Evolutionary conservation across 225 moss, liverwort and hornwort species (phyloP).

Genomic region (Ulota crispa): DNA sequence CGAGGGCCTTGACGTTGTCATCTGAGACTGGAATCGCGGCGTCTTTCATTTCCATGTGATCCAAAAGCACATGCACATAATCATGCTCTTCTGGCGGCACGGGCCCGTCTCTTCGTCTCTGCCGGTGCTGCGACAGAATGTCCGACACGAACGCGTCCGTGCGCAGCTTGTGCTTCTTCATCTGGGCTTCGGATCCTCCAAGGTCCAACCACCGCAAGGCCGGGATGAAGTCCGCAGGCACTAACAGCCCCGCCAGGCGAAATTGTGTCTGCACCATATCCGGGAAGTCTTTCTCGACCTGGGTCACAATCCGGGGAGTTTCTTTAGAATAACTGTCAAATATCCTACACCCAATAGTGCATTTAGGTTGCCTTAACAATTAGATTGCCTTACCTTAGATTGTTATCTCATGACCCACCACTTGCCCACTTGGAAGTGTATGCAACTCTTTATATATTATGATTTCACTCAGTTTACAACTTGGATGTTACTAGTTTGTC

Average conservation of each 20-base stretch:
- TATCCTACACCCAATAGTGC: too few species aligned
- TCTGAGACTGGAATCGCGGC: slow-evolving; percentile 17
- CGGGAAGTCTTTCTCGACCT: slow-evolving; percentile 28
- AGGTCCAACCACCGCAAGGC: slow-evolving; percentile 30
- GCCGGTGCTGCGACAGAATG: slow-evolving; percentile 32
- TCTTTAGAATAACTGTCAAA: too few species aligned
- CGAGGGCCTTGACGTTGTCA: slow-evolving; percentile 32
- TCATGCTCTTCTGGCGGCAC: slow-evolving; percentile 6
- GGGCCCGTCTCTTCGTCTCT: not conserved
- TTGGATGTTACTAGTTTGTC: too few species aligned
- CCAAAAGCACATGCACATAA: slow-evolving; percentile 33
- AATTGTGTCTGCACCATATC: slow-evolving; percentile 35
- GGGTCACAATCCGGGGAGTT: too few species aligned
- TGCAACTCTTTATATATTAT: too few species aligned
- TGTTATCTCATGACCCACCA: too few species aligned
- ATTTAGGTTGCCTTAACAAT: too few species aligned
- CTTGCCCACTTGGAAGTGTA: too few species aligned
- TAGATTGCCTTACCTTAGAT: too few species aligned
- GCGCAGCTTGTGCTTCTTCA: slow-evolving; percentile 27
- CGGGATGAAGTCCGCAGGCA: slow-evolving; percentile 38
- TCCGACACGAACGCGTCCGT: slow-evolving; percentile 39
- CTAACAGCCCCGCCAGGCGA: slow-evolving; percentile 28
- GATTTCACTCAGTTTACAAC: too few species aligned
- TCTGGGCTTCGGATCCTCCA: slow-evolving; percentile 26
- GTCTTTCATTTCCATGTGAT: slow-evolving; percentile 25